Conservation (phyloP, 2,329 filamentous ascomycete genomes). For the Gliomastix tumulicola region DNA sequence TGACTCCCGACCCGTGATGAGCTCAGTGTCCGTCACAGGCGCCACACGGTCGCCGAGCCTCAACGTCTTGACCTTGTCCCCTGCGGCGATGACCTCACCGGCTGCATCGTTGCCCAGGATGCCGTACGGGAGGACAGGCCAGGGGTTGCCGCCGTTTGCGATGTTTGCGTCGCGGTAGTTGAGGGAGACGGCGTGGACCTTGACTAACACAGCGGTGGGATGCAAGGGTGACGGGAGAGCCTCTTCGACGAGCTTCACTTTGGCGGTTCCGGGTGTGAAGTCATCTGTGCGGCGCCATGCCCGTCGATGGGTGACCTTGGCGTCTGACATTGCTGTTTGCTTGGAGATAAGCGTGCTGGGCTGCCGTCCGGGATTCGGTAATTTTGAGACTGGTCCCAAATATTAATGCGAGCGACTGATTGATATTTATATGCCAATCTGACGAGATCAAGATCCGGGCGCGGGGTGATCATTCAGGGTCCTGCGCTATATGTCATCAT, state of each 20-base stretch:
- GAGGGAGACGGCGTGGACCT: conserved; percentile 21
- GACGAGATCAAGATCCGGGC: too few relatives aligned
- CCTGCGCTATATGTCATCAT: too few relatives aligned
- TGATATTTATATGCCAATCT: too few relatives aligned
- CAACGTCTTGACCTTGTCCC: conserved; percentile 22
- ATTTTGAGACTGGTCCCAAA: too few relatives aligned
- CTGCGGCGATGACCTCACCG: conserved; percentile 28
- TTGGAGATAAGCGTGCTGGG: too few relatives aligned
- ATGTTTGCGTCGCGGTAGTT: conserved; percentile 28
- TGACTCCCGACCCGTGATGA: conserved; percentile 26
- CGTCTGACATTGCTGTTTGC: too few relatives aligned
- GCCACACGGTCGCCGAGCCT: conserved; percentile 25
- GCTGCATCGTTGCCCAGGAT: conserved; percentile 30
- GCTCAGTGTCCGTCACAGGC: conserved; percentile 28
- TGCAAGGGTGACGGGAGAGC: conserved; percentile 17
- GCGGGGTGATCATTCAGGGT: too few relatives aligned
- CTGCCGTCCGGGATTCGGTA: too few relatives aligned
- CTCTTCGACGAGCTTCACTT: conserved; percentile 24
- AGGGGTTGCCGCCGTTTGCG: conserved; percentile 29
- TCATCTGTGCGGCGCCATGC: conserved; percentile 19
- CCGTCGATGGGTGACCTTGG: conserved; percentile 8
- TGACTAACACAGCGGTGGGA: conserved; percentile 20
- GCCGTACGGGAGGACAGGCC: conserved; percentile 25
- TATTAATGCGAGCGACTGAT: too few relatives aligned
- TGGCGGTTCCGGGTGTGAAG: conserved; percentile 18